phyloP scores from a whole-genome alignment of 129 eudicot species.

The Dittrichia graveolens region DNA sequence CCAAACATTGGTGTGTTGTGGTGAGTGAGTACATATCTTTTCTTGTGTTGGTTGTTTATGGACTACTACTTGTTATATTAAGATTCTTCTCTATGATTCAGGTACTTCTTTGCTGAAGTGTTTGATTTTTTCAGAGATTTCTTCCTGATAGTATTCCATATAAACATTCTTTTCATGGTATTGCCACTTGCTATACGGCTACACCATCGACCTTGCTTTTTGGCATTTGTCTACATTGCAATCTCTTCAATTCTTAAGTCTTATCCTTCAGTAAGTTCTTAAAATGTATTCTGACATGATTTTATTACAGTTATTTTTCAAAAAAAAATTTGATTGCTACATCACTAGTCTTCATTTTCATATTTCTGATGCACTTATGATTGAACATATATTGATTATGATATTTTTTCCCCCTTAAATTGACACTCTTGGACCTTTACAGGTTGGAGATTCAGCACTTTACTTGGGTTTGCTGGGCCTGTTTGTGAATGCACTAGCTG shows the following conservation, averaged over 20 bases:
- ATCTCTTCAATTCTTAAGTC: slow-evolving; percentile 86
- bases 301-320: neutral
- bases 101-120: slow-evolving; percentile 99
- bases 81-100: slow-evolving; percentile 31
- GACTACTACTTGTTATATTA: slow-evolving; percentile 8
- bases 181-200: slow-evolving; percentile 89
- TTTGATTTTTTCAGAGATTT: slow-evolving; percentile 89
- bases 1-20: slow-evolving; percentile 96
- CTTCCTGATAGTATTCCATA: slow-evolving; percentile 83
- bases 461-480: slow-evolving; percentile 76
- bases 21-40: slow-evolving; percentile 44
- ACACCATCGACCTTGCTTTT: slow-evolving; percentile 82
- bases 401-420: neutral
- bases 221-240: slow-evolving; percentile 88
- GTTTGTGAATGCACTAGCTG: slow-evolving; percentile 89
- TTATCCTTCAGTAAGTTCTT: slow-evolving; percentile 80
- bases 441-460: slow-evolving; percentile 94
- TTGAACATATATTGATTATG: neutral
- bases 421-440: slow-evolving; percentile 19
- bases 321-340: too few species aligned
- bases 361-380: slow-evolving; percentile 5
- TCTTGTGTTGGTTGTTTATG: slow-evolving; percentile 4
- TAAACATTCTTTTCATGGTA: slow-evolving; percentile 90
- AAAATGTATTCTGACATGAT: neutral
- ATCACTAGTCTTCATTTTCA: neutral